These are phyloP conservation scores for Arbutus unedo DNA, from an alignment of 148 eudicot species.

Conservation along the genomic window DNA sequence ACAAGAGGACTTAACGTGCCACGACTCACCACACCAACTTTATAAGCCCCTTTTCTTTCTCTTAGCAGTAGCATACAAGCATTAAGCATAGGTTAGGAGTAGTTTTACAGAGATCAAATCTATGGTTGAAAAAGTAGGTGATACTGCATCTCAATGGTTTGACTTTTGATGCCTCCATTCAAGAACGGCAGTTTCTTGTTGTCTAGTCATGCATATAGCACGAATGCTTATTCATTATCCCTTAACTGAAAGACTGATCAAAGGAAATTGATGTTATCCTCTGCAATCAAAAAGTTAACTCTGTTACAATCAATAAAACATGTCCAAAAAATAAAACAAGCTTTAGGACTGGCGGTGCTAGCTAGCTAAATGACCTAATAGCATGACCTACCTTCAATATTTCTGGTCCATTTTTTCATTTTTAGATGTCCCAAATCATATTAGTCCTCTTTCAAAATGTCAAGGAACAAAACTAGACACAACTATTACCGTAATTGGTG, in stretches of 20 bases:
- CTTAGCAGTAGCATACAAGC: not conserved
- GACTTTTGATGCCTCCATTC: not conserved
- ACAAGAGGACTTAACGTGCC: not conserved
- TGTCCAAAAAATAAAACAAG: not conserved
- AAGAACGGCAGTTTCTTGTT: not conserved
- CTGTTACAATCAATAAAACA: not conserved
- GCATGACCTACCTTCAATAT: not conserved
- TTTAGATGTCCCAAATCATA: not conserved
- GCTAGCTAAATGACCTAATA: not conserved
- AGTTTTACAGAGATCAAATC: not conserved
- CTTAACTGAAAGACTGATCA: not conserved
- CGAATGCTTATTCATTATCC: not conserved
- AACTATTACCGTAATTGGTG: too few relatives aligned
- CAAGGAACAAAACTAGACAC: too few relatives aligned
- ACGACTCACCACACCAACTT: not conserved
- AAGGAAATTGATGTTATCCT: not conserved
- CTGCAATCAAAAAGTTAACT: not conserved
- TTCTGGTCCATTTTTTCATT: not conserved
- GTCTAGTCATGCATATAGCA: not conserved
- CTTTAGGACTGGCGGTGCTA: not conserved
- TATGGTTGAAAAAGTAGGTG: too few relatives aligned
- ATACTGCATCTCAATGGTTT: not conserved
- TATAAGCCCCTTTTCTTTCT: not conserved
- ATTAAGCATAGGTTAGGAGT: not conserved
- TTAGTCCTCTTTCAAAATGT: not conserved